Conservation (phyloP, 768 basidiomycete genomes). For the Hypsizygus marmoreus region DNA sequence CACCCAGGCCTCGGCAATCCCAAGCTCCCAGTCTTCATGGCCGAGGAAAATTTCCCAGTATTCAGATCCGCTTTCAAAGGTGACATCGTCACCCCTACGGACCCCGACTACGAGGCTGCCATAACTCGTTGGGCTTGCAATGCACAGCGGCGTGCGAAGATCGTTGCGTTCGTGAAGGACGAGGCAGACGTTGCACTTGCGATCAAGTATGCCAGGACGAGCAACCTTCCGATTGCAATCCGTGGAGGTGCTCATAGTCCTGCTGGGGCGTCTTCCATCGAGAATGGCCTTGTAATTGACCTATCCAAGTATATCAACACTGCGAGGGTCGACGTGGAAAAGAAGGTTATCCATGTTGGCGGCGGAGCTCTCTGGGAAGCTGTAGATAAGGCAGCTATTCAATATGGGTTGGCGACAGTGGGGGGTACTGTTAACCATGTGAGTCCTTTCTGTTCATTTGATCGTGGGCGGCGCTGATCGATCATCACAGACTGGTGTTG, state of each 20-base stretch:
- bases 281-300: conserved; percentile 44
- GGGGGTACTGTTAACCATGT: conserved; percentile 49
- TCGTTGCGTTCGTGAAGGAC: conserved; percentile 20
- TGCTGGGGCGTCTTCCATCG: conserved; percentile 35
- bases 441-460: conserved; percentile 14
- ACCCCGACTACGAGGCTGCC: conserved; percentile 15
- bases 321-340: conserved; percentile 32
- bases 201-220: conserved; percentile 14
- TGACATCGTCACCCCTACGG: conserved; percentile 12
- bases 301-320: conserved; percentile 25
- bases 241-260: conserved; percentile 41
- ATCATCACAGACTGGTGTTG: conserved; percentile 45
- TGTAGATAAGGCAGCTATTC: conserved; percentile 38
- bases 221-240: conserved; percentile 31
- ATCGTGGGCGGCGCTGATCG: background rate
- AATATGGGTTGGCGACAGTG: conserved; percentile 40
- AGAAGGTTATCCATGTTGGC: conserved; percentile 33
- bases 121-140: conserved; percentile 23
- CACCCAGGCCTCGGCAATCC: no score
- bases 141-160: conserved; percentile 16
- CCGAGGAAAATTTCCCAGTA: background rate
- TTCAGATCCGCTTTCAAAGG: conserved; percentile 17
- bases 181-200: conserved; percentile 16
- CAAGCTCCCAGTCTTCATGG: no score
- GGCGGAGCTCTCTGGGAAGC: conserved; percentile 42